phyloP scores from a whole-genome alignment of 1,284 basidiomycete species.

The Austroboletus niveus region DNA sequence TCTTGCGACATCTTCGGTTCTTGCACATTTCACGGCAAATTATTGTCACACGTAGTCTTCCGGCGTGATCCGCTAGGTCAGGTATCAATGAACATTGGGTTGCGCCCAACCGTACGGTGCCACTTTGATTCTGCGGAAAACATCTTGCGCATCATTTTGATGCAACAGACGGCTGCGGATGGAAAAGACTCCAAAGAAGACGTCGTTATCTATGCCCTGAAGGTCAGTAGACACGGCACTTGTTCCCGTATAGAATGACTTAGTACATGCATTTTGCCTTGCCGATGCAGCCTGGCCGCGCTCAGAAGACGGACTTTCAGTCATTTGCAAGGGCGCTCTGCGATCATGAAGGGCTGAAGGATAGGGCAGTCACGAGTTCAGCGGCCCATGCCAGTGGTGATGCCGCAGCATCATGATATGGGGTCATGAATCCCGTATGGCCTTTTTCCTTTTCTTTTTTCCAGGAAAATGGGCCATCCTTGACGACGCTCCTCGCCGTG shows the following conservation, averaged over 20 bases:
- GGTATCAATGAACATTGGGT: constrained; percentile 61
- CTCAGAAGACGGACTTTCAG: constrained; percentile 48
- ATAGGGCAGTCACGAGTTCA: constrained; percentile 3
- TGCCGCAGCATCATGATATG: constrained; percentile 15
- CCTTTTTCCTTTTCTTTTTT: not conserved
- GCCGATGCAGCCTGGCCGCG: constrained; percentile 45
- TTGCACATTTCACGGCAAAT: not conserved
- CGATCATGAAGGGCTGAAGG: constrained; percentile 28
- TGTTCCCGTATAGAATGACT: not conserved
- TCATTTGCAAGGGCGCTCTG: constrained; percentile 46
- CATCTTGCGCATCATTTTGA: constrained; percentile 53
- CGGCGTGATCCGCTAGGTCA: constrained; percentile 66
- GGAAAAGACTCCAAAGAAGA: constrained; percentile 23
- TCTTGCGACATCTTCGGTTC: constrained; percentile 4
- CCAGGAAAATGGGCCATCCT: not conserved
- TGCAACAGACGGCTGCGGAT: constrained; percentile 40
- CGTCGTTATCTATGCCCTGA: constrained; percentile 40
- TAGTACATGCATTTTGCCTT: not conserved
- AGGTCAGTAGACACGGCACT: constrained; percentile 27
- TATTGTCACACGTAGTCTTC: constrained; percentile 45
- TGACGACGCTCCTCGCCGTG: constrained; percentile 7
- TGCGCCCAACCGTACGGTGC: constrained; percentile 52
- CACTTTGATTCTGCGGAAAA: constrained; percentile 54
- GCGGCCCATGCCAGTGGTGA: constrained; percentile 1
- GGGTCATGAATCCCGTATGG: not conserved